Base-by-base conservation (phyloP, 2,329 filamentous ascomycete genomes). In the Phaeosphaeria sp. region DNA sequence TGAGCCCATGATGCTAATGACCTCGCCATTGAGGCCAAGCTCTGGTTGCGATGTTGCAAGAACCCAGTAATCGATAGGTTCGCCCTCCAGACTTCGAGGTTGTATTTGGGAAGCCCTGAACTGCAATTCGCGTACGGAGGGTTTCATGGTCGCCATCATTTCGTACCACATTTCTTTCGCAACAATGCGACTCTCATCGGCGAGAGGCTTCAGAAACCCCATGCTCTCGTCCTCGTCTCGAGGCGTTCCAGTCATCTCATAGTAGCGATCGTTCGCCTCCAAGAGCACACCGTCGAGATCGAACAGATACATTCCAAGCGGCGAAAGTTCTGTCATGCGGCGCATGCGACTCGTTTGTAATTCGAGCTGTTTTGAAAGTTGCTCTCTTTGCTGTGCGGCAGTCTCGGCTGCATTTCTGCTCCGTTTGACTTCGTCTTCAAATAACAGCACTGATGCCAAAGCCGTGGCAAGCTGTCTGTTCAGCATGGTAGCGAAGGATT, bases 221-320 rank as follows among this genome's bases (percentile, higher is more conserved):
- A 81, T 78, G 22, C 81, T 75, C 20, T 70, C 73, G 8, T 78
- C 68, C 0, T 67, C 62, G 2, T 80, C 78, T 22, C 77, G 67
- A 0, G 68, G 65, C 40, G 80, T 77, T 0, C 80, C 80, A 0
- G 79, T 82, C 77, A 84, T 79, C 33, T 82, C 79, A 53, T 79
- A 83, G 59, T 80, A 83, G 3, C 77, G 77, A 2, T 81, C 79
- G 36, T 84, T 84, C 2, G 75, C 80, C 55, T 75, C 72, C 9
- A 73, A 53, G 5, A 83, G 61, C 2, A 80, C 69, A 4, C 79
- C 80, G 39, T 80, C 78, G 0, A 76, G 74, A 21, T 70, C 75
- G 53, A 69, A 73, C 1, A 74, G 57, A 24, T 68, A 73, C 73
- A 75, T 74, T 40, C 72, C 73, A 6, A 73, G 55, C 24, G 73